phyloP scores from a whole-genome alignment of 306 rosid species.

The Psophocarpus tetragonolobus region DNA sequence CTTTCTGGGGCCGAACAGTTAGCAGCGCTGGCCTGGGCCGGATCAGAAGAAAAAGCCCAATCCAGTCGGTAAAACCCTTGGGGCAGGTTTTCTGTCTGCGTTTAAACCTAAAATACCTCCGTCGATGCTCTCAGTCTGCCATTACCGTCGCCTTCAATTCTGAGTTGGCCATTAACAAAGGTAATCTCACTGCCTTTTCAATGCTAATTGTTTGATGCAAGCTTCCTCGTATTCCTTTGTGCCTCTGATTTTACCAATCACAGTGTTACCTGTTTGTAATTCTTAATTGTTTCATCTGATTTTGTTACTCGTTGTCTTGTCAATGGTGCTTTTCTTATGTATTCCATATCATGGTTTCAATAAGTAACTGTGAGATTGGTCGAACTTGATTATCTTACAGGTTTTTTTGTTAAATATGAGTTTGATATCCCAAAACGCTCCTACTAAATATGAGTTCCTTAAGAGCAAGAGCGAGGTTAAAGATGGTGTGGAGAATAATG shows the following conservation, averaged over 20 bases:
- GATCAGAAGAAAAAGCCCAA: not conserved
- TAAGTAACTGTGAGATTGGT: not conserved
- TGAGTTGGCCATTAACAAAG: not conserved
- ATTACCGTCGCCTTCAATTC: not conserved
- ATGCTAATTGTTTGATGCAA: not conserved
- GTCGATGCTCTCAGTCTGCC: not conserved
- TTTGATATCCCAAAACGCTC: conserved; percentile 72
- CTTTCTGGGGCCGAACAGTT: too few relatives aligned
- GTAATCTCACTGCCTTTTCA: not conserved
- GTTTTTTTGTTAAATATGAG: conserved; percentile 57
- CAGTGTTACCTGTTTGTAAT: not conserved
- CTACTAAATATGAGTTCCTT: conserved; percentile 29
- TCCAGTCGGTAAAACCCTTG: not conserved
- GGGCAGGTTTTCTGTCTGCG: not conserved
- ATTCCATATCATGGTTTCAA: not conserved
- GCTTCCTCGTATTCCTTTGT: not conserved
- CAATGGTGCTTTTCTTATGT: not conserved
- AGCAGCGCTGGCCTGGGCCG: not conserved
- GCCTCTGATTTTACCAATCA: not conserved
- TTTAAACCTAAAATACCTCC: not conserved
- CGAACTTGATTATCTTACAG: not conserved
- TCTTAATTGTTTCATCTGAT: not conserved
- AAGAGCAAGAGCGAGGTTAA: conserved; percentile 47
- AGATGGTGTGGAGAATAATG: conserved; percentile 32
- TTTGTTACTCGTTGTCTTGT: not conserved